Conservation (phyloP, 2,329 filamentous ascomycete species). For the Clathrospora elynae region DNA sequence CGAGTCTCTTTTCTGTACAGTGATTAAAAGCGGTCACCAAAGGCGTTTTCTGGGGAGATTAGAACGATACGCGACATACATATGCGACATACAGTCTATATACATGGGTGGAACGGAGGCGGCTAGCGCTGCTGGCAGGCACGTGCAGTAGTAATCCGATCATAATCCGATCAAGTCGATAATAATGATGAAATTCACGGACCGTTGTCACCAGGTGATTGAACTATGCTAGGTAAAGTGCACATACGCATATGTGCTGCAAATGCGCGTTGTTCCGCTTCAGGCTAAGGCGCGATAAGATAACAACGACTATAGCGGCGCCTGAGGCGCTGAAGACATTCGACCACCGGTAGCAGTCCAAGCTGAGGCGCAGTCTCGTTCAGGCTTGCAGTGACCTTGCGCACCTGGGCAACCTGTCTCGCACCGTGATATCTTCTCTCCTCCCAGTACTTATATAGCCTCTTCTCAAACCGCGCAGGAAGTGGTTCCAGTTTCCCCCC, state of each 20-base stretch:
- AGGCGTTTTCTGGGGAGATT: slow-evolving; percentile 16
- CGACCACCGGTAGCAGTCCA: no score
- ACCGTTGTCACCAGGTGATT: no score
- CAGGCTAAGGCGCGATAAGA: no score
- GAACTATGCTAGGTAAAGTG: no score
- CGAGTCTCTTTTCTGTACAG: slow-evolving; percentile 36
- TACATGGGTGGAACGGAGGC: slow-evolving; percentile 1
- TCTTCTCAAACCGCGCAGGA: slow-evolving; percentile 4
- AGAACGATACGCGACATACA: slow-evolving; percentile 1
- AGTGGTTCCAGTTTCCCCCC: slow-evolving; percentile 10
- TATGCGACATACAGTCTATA: slow-evolving; percentile 1
- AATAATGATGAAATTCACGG: no score
- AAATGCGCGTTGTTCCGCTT: no score
- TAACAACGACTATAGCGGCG: no score
- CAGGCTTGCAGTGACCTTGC: no score
- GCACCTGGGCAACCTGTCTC: background rate
- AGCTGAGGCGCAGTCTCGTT: no score
- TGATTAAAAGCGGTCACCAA: slow-evolving; percentile 21
- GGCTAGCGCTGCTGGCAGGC: slow-evolving; percentile 3
- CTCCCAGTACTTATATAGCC: background rate
- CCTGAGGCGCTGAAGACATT: no score
- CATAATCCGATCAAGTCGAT: background rate
- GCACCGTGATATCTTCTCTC: background rate
- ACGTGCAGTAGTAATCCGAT: slow-evolving; percentile 15
- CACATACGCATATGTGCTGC: no score